A percentile compares a stretch with the other conserved stretches of the same genome.
phyloP scores from a whole-genome alignment of 176 grass and related monocot genomes.

The Paspalum notatum region DNA sequence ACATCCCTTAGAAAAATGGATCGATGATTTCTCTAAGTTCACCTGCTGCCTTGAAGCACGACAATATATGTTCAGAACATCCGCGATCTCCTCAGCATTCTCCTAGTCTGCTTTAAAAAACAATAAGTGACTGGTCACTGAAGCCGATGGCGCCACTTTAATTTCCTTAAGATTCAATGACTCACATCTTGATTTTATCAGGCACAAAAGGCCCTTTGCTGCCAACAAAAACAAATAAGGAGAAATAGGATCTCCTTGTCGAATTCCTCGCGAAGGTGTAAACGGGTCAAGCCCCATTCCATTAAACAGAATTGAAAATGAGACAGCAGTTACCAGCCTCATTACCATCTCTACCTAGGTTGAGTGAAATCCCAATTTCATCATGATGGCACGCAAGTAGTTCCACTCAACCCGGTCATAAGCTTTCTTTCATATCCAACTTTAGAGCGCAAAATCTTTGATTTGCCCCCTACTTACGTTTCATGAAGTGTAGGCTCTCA shows the following conservation, averaged over 20 bases:
- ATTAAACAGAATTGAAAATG: not conserved
- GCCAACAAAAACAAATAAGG: not conserved
- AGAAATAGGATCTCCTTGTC: not conserved
- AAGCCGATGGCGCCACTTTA: not conserved
- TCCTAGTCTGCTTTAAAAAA: not conserved
- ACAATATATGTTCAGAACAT: too few relatives aligned
- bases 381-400: too few relatives aligned
- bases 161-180: not conserved
- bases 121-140: not conserved
- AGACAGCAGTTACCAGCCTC: not conserved
- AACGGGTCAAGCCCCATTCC: fast-evolving
- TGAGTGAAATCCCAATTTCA: too few relatives aligned
- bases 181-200: not conserved
- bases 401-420: too few relatives aligned
- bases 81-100: not conserved
- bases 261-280: not conserved
- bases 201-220: not conserved
- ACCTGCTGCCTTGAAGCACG: not conserved
- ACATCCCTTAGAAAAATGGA: too few relatives aligned
- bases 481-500: too few relatives aligned
- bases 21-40: too few relatives aligned
- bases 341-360: too few relatives aligned
- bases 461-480: too few relatives aligned
- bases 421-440: too few relatives aligned
- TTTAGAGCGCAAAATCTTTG: too few relatives aligned